A percentile compares a stretch with the other conserved stretches of the same genome.
Conservation (phyloP, 2,329 filamentous ascomycete species). For the Beauveria asiatica region DNA sequence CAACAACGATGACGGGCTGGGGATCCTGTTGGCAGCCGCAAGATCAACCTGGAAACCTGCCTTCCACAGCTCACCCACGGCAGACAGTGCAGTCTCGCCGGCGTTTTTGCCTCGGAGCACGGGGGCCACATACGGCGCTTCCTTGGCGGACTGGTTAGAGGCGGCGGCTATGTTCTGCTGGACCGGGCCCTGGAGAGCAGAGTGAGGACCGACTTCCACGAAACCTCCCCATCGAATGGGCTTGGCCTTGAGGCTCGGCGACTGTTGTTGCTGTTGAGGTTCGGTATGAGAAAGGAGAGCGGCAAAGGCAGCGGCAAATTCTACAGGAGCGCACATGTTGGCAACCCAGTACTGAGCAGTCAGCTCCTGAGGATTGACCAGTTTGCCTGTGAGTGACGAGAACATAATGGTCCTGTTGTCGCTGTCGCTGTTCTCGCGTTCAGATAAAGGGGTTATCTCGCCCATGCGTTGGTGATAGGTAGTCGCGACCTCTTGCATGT, state of each 20-base stretch:
- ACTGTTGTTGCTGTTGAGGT: neutral
- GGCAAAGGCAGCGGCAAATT: neutral
- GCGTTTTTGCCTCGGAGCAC: conserved; percentile 19
- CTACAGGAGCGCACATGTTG: neutral
- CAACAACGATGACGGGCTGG: neutral
- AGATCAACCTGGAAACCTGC: conserved; percentile 34
- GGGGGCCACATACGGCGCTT: neutral
- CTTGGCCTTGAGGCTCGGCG: neutral
- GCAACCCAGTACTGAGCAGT: neutral
- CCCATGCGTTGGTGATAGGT: conserved; percentile 16
- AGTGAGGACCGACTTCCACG: conserved; percentile 20
- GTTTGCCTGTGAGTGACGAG: neutral
- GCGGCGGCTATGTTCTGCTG: conserved; percentile 13
- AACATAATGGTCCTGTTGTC: neutral
- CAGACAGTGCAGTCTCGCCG: neutral
- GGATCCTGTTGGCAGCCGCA: conserved; percentile 28
- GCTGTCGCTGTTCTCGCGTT: neutral
- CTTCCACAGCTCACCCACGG: conserved; percentile 20
- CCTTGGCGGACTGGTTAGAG: conserved; percentile 18
- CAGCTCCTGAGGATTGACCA: neutral
- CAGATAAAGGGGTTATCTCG: neutral
- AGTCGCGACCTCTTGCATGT: conserved; percentile 19
- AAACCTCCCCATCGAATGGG: conserved; percentile 5
- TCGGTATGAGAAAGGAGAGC: neutral
- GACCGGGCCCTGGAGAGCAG: conserved; percentile 15